Percentiles rank a stretch among this genome's conserved stretches.
Conservation (phyloP, 192 early-diverging fungal species). For the Lobosporangium transversale region DNA sequence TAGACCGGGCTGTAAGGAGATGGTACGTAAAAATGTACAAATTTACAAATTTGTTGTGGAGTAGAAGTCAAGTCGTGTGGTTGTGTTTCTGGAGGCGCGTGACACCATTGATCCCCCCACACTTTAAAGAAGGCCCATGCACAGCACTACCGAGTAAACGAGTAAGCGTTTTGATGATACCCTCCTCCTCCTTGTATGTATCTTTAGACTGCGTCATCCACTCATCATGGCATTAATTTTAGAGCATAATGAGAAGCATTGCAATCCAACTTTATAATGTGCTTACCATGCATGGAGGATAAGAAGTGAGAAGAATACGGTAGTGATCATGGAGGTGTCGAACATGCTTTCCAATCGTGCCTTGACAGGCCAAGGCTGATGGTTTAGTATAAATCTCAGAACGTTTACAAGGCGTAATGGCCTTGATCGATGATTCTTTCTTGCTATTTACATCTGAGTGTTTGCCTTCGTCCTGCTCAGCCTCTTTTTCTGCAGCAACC, state of each 20-base stretch:
- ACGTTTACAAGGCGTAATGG: slow-evolving; percentile 22
- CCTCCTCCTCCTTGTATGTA: no score
- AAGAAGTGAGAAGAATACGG: slow-evolving; percentile 41
- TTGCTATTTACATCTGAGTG: background rate
- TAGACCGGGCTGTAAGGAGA: no score
- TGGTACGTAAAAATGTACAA: no score
- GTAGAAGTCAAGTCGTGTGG: no score
- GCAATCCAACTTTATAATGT: no score
- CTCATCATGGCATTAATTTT: background rate
- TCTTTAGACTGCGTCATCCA: background rate
- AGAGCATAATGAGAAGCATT: no score
- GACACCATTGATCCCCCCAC: no score
- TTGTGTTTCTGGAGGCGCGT: no score
- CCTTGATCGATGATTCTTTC: background rate
- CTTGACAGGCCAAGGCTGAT: slow-evolving; percentile 52
- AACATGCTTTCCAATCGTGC: slow-evolving; percentile 64
- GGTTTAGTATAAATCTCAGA: slow-evolving; percentile 51
- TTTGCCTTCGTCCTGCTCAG: slow-evolving; percentile 1
- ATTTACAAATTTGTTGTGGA: no score
- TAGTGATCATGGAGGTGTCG: slow-evolving; percentile 62
- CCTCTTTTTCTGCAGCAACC: slow-evolving; percentile 17
- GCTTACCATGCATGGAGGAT: slow-evolving; percentile 34
- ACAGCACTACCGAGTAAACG: no score
- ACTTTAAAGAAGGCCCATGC: no score
- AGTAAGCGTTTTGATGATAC: no score